Conservation (phyloP, 176 grass and related monocot genomes). For the Secale cereale region DNA sequence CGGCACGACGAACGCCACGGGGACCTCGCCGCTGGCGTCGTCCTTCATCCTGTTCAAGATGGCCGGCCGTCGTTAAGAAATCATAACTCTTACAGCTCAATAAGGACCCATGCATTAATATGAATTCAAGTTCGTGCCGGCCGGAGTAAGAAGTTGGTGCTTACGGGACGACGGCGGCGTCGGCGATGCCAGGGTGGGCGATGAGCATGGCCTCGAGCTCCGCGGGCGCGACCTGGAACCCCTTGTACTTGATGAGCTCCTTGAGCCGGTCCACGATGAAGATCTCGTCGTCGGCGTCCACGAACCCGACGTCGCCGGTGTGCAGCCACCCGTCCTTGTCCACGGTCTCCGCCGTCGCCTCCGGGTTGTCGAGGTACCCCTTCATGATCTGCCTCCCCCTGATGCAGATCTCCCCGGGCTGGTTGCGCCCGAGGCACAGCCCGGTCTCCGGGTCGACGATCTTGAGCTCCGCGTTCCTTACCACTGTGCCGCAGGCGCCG, state of each 20-base stretch:
- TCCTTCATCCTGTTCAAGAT: slow-evolving; percentile 57
- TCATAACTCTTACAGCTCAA: background rate
- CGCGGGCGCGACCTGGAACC: slow-evolving; percentile 84
- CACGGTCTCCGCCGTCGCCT: slow-evolving; percentile 65
- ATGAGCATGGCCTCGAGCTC: slow-evolving; percentile 90
- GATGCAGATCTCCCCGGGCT: slow-evolving; percentile 84
- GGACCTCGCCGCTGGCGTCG: slow-evolving; percentile 68
- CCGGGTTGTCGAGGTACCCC: slow-evolving; percentile 85
- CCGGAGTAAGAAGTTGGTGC: background rate
- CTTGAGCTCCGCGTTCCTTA: slow-evolving; percentile 85
- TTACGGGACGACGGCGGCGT: slow-evolving; percentile 78
- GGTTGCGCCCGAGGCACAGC: slow-evolving; percentile 37
- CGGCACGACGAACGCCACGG: slow-evolving; percentile 66
- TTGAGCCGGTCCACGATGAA: slow-evolving; percentile 94
- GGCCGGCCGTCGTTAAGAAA: background rate
- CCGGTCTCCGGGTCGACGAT: slow-evolving; percentile 71
- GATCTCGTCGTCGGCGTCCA: slow-evolving; percentile 84
- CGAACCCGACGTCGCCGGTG: slow-evolving; percentile 86
- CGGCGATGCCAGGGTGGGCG: slow-evolving; percentile 49
- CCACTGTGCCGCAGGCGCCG: slow-evolving; percentile 83
- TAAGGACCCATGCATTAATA: background rate
- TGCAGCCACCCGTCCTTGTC: slow-evolving; percentile 84
- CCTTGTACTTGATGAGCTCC: slow-evolving; percentile 96
- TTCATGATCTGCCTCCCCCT: slow-evolving; percentile 89
- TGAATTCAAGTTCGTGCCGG: background rate